Base-by-base conservation (phyloP, 108 stramenopile genomes). In the Cylindrotheca fusiformis region DNA sequence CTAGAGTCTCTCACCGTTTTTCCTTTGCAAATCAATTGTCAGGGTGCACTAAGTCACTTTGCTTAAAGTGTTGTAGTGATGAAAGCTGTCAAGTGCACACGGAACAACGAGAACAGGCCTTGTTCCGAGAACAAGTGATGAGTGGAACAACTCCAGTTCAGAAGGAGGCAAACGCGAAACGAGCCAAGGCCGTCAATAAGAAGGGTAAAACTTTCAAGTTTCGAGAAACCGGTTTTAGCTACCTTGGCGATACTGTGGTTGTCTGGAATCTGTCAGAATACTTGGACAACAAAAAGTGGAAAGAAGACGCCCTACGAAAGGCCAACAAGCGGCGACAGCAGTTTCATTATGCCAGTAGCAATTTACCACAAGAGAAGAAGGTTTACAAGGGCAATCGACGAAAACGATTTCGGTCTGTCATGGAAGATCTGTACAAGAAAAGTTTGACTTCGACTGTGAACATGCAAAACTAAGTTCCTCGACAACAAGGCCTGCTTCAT, bases 271-370 rank as follows among this genome's bases (percentile, higher is more conserved):
- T 83, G 0, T 22, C 33, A 0, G 70, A 80, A 27, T 82, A 71
- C 50, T 27, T 80, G 53, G 47, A 47, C 17, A 61, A 69, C 60
- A 57, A 68, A 26, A 86, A 82, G 51, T 86, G 85, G 85, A 82
- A 65, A 68, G 80, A 86, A 46, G 85, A 86, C 44, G 79, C 81
- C 28, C 33, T 86, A 4, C 64, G 85, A 41, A 68, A 67, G 47
- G 79, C 72, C 8, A 55, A 22, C 17, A 57, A 71, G 25, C 59
- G 76, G 4, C 59, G 32, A 8, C 20, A 33, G 47, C 41, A 63
- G 55, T 20, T 29, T 20, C 33, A 31, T 3, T 6, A 32, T 4
- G 5, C 57, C 30, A 20, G 33, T 18, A 36, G 10, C n/a, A 18
- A 20, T 5, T 14, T 41, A 10, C 36, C 6, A 41, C 10, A 14